Percentiles rank a stretch among this genome's conserved stretches.
Conservation (phyloP, 495 filamentous ascomycete species). For the Choiromyces venosus region DNA sequence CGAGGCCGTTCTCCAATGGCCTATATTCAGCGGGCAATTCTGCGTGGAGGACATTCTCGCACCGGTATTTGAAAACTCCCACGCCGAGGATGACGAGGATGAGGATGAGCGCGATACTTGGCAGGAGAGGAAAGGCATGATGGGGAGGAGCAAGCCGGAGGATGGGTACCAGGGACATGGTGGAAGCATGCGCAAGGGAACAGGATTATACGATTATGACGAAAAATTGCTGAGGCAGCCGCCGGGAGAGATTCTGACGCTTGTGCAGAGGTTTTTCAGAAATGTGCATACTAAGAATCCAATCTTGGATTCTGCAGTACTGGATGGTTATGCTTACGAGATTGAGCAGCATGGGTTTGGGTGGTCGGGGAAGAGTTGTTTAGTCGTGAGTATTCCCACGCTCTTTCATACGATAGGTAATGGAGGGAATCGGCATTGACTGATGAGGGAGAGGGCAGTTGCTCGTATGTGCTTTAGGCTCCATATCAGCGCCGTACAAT, state of each 20-base stretch:
- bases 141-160: slow-evolving; percentile 16
- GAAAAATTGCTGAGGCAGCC: slow-evolving; percentile 28
- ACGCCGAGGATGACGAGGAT: slow-evolving; percentile 29
- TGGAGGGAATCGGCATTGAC: slow-evolving; percentile 1
- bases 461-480: slow-evolving; percentile 37
- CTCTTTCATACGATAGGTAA: neutral
- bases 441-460: slow-evolving; percentile 16
- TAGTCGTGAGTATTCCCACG: slow-evolving; percentile 32
- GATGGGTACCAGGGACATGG: slow-evolving; percentile 20
- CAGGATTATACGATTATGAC: slow-evolving; percentile 9
- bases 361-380: slow-evolving; percentile 40
- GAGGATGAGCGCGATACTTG: slow-evolving; percentile 24
- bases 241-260: slow-evolving; percentile 21
- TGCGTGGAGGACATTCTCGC: slow-evolving; percentile 34
- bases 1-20: slow-evolving; percentile 36
- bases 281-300: slow-evolving; percentile 45
- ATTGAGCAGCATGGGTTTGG: slow-evolving; percentile 34
- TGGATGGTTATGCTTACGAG: slow-evolving; percentile 32
- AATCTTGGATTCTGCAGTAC: slow-evolving; percentile 37
- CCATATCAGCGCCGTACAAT: slow-evolving; percentile 34
- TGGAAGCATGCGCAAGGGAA: slow-evolving; percentile 19
- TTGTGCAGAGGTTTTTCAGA: slow-evolving; percentile 40
- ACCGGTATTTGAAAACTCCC: slow-evolving; percentile 31
- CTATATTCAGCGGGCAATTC: slow-evolving; percentile 30
- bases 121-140: slow-evolving; percentile 22